Evolutionary conservation across 2,329 filamentous ascomycete genomes (phyloP), one percentile per base, ranked within the genome.

Genomic region (Talaromyces islandicus): DNA sequence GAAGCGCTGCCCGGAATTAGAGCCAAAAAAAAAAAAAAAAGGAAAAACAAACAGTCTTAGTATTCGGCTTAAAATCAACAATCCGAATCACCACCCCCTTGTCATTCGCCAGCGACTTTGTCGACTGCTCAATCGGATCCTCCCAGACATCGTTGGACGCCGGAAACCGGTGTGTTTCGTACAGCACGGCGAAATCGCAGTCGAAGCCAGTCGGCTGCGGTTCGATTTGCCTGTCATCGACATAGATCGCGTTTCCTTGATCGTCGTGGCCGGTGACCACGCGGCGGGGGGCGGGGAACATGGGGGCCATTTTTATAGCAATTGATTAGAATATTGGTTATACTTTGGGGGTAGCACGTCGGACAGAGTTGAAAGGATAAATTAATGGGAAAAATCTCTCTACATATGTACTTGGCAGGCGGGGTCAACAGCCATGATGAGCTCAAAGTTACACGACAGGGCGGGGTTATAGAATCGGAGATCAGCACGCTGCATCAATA

Each of bases 171-270:
- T 57, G 41, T 9, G 55, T 60, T 17, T 58, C 56, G 29, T 60
- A 60, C 17, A 58, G 10, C 11, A 59, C 57, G 11, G 59, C 63
- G 19, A 62, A 63, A 7, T 61, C 54, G 29, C 46, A 53, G 51
- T 58, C 61, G 30, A 51, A 25, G 4, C 19, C 21, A 17, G 46
- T 58, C 46, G 50, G 11, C 67, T 68, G 58, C 68, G 65, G 35
- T 65, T 64, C 17, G 24, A 72, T 65, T 14, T 62, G 17, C 19
- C 63, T 48, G 59, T 72, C 70, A 32, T 64, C 65, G 19, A 66
- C 63, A 52, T 71, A 65, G 38, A 70, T 66, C 29, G 70, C 65
- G 32, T 69, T 65, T 24, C 69, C 70, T 7, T 67, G 52, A 9
- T 54, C 29, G 57, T 64, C 64, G 61, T 71, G 69, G 59, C 68